Base-by-base conservation (phyloP, 108 stramenopile genomes). In the Pelagomonas calceolata region DNA sequence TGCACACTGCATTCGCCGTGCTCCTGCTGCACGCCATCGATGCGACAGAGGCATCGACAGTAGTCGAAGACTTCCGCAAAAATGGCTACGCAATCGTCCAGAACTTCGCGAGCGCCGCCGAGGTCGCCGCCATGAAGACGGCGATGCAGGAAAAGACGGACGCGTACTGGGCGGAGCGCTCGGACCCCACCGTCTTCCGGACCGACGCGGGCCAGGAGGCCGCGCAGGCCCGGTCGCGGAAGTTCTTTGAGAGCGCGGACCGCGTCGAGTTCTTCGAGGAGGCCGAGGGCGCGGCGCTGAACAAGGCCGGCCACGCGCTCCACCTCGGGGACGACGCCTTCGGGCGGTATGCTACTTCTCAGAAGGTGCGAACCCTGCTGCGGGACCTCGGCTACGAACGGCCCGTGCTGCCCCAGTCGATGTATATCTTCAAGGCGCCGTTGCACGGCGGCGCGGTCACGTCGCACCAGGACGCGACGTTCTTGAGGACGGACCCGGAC, bases 351-450 rank as follows among this genome's bases (percentile, higher is more conserved):
- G 71, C 86, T 0, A 46, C 68, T 34, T 89, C 88, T 4, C 17
- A 51, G 0, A 86, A 90, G 75, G 72, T 93, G 3, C 16, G 66
- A n/a, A 18, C 76, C 15, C 75, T 95, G 30, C 68, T 87, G 0
- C 45, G 67, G 0, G 89, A 85, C 31, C 74, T 95, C 73, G 91
- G 92, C 36, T 92, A 88, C 85, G 72, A 74, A 21, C 86, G 92
- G 75, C 92, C 94, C 0, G 82, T 90, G 3, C 82, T 95, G 0
- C 92, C 94, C 0, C 95, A 96, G 76, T 77, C 74, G 64, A 96
- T 96, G 95, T 96, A 96, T 76, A 96, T 96, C 69, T 91, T 93
- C 83, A 96, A 96, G 77, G 88, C 92, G 70, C 82, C 89, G 1
- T n/a, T 12, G 44, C 79, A 85, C 34, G 83, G 87, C 0, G 92